phyloP scores from a whole-genome alignment of 768 basidiomycete species.

The Termitomyces sp. region DNA sequence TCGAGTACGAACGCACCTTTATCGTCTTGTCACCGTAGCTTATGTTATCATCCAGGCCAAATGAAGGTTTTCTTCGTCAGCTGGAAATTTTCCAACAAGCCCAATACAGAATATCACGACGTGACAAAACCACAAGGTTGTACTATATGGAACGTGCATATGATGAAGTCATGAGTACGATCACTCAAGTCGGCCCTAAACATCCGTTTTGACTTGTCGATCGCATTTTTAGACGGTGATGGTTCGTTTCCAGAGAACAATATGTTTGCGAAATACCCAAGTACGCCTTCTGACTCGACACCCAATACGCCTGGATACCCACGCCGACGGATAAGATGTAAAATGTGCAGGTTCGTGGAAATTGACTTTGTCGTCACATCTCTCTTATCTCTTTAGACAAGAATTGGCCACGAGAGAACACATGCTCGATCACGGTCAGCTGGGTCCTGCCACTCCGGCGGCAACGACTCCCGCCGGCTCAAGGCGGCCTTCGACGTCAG shows the following conservation, averaged over 20 bases:
- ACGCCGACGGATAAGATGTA: conserved; percentile 73
- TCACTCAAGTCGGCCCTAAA: conserved; percentile 13
- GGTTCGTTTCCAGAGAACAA: conserved; percentile 56
- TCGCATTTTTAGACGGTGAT: conserved; percentile 56
- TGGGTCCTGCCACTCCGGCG: conserved; percentile 62
- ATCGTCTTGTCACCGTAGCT: background rate
- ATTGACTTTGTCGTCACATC: background rate
- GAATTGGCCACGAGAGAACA: conserved; percentile 89
- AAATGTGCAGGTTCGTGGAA: conserved; percentile 71
- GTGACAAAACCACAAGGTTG: conserved; percentile 67
- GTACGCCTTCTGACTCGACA: conserved; percentile 54
- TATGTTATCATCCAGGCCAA: conserved; percentile 52
- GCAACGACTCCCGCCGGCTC: conserved; percentile 34
- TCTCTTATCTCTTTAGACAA: conserved; percentile 36
- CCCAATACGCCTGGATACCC: conserved; percentile 53
- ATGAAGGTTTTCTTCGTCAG: conserved; percentile 75
- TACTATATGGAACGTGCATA: conserved; percentile 79
- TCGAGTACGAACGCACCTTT: conserved; percentile 43
- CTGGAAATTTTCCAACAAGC: conserved; percentile 75
- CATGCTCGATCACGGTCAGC: conserved; percentile 86
- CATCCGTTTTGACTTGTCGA: conserved; percentile 1
- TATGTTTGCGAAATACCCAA: conserved; percentile 75
- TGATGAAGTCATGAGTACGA: conserved; percentile 75
- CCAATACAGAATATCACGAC: conserved; percentile 57
- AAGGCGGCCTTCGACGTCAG: conserved; percentile 18